Percentiles rank a stretch among this genome's conserved stretches.
Conservation (phyloP, 2,329 filamentous ascomycete species). For the Akanthomyces lecanii region DNA sequence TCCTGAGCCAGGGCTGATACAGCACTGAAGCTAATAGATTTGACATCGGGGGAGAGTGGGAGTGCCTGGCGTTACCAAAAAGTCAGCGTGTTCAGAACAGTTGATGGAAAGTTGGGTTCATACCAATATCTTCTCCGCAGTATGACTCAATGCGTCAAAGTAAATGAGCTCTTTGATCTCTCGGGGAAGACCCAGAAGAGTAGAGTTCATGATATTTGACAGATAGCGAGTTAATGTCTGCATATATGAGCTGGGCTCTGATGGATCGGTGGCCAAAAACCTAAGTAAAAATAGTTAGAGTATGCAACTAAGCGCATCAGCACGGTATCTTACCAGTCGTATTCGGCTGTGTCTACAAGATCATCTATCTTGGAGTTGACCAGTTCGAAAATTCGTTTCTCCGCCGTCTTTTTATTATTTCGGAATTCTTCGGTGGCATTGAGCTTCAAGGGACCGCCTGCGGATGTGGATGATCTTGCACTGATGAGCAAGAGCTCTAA, state of each 20-base stretch:
- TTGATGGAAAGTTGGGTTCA: slow-evolving; percentile 22
- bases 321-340: slow-evolving; percentile 66
- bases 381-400: slow-evolving; percentile 96
- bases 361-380: slow-evolving; percentile 99
- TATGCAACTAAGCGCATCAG: neutral
- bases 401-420: slow-evolving; percentile 88
- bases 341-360: slow-evolving; percentile 93
- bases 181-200: slow-evolving; percentile 83
- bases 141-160: slow-evolving; percentile 91
- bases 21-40: slow-evolving; percentile 81
- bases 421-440: slow-evolving; percentile 82
- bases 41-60: slow-evolving; percentile 73
- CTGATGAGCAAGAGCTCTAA: slow-evolving; percentile 81
- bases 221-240: slow-evolving; percentile 89
- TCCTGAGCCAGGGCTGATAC: slow-evolving; percentile 78
- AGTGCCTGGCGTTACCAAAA: slow-evolving; percentile 50
- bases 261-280: slow-evolving; percentile 53
- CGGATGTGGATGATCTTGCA: slow-evolving; percentile 75
- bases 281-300: slow-evolving; percentile 29
- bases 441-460: slow-evolving; percentile 74
- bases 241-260: slow-evolving; percentile 88
- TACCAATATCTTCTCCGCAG: slow-evolving; percentile 78
- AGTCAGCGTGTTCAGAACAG: neutral
- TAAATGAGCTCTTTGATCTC: slow-evolving; percentile 98
- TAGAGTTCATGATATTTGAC: slow-evolving; percentile 94